Evolutionary conservation across 495 filamentous ascomycete genomes (phyloP).

Genomic region (Penicillium dipodomyicola): DNA sequence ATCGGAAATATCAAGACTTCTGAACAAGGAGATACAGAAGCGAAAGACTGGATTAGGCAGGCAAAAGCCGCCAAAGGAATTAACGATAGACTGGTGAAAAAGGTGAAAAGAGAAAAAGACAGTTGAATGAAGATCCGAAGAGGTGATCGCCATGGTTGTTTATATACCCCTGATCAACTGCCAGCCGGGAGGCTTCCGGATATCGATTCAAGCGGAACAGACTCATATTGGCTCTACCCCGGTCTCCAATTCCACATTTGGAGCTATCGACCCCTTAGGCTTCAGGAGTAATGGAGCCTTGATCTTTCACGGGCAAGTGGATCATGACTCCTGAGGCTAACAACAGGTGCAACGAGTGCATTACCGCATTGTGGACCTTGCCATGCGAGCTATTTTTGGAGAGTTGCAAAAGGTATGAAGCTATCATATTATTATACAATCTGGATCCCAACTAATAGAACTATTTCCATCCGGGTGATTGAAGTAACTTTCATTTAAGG

Average conservation of each 20-base stretch:
- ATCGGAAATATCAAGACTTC: constrained; percentile 8
- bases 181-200: constrained; percentile 3
- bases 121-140: constrained; percentile 19
- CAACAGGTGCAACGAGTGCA: background rate
- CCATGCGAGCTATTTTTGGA: constrained; percentile 11
- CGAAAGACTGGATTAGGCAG: constrained; percentile 18
- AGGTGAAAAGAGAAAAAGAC: constrained; percentile 27
- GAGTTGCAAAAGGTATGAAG: constrained; percentile 1
- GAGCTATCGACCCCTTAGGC: constrained; percentile 24
- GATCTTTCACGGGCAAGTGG: constrained; percentile 25
- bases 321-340: constrained; percentile 13
- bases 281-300: constrained; percentile 21
- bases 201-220: constrained; percentile 11
- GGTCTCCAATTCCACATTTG: constrained; percentile 27
- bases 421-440: background rate
- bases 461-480: background rate
- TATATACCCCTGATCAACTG: constrained; percentile 44
- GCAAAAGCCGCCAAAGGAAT: constrained; percentile 22
- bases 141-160: constrained; percentile 31
- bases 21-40: constrained; percentile 14
- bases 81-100: constrained; percentile 42
- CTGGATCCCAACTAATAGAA: background rate
- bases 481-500: background rate
- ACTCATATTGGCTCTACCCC: constrained; percentile 20
- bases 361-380: constrained; percentile 18